Evolutionary conservation across 108 stramenopile species (phyloP).

Genomic region (Heterococcus sp.): DNA sequence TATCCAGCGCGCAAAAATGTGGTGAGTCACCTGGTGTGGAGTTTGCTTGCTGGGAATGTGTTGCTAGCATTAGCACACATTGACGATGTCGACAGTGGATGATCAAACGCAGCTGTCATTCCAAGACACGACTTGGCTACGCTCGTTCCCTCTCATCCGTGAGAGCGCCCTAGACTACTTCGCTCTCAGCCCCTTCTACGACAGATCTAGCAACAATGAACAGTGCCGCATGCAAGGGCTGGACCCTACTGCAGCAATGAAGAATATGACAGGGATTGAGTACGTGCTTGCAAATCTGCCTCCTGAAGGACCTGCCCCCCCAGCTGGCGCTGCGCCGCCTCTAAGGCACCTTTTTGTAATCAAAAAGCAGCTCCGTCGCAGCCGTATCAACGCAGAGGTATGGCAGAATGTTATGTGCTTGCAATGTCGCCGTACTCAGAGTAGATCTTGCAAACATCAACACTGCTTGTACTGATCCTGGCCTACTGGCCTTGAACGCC

Average conservation of each 20-base stretch:
- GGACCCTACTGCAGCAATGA: conserved; percentile 37
- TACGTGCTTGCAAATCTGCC: conserved; percentile 33
- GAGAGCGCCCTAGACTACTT: conserved; percentile 56
- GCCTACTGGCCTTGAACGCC: conserved; percentile 2
- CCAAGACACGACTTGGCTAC: conserved; percentile 54
- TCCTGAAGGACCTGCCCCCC: conserved; percentile 8
- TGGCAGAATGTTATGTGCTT: not conserved
- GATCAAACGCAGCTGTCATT: conserved; percentile 25
- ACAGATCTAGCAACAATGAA: conserved; percentile 55
- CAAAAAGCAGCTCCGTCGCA: conserved; percentile 39
- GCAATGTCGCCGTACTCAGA: not conserved
- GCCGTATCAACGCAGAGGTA: conserved; percentile 2
- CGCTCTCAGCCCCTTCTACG: conserved; percentile 54
- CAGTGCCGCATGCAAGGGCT: conserved; percentile 55
- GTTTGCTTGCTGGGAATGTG: no score
- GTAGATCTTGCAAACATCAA: not conserved
- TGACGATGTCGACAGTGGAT: no score
- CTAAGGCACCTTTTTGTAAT: conserved; percentile 46
- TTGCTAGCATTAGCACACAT: no score
- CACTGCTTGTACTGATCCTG: not conserved
- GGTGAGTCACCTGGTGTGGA: no score
- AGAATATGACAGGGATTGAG: conserved; percentile 52
- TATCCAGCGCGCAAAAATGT: no score
- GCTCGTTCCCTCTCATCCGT: conserved; percentile 41
- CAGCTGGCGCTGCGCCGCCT: conserved; percentile 41